phyloP scores from a whole-genome alignment of 805 yeast genomes.

The Nakazawaea ernobii region DNA sequence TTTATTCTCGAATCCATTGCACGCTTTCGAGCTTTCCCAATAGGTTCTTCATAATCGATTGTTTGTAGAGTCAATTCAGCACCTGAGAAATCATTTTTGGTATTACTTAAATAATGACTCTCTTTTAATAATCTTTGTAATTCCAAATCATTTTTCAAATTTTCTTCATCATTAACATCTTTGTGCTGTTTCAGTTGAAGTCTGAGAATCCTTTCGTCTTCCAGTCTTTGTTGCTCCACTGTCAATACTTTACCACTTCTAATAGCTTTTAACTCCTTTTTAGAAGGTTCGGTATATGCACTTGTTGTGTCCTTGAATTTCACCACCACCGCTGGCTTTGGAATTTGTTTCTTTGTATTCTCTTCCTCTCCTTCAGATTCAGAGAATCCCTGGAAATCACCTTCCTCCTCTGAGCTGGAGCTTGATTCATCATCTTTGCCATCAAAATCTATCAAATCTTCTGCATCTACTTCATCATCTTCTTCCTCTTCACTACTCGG shows the following conservation, averaged over 20 bases:
- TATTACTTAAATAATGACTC: constrained; percentile 55
- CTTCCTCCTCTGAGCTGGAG: constrained; percentile 11
- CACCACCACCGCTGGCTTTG: constrained; percentile 37
- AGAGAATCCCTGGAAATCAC: constrained; percentile 20
- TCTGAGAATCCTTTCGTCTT: constrained; percentile 24
- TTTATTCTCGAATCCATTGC: constrained; percentile 56
- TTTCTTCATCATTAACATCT: constrained; percentile 37
- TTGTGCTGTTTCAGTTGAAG: constrained; percentile 19
- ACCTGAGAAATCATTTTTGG: constrained; percentile 43
- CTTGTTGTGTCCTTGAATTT: constrained; percentile 31
- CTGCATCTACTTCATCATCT: constrained; percentile 21
- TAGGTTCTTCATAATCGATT: constrained; percentile 52
- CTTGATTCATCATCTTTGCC: background rate
- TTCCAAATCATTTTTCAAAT: constrained; percentile 65
- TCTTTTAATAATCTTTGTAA: constrained; percentile 65
- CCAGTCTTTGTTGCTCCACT: constrained; percentile 21
- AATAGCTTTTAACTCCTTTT: constrained; percentile 45
- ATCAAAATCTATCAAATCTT: constrained; percentile 11
- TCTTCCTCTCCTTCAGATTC: constrained; percentile 20
- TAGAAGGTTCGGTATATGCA: constrained; percentile 28
- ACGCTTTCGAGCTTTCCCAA: constrained; percentile 65
- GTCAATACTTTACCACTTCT: constrained; percentile 61
- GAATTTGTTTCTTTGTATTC: background rate
- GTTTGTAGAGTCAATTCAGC: constrained; percentile 64
- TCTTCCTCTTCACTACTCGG: constrained; percentile 10